phyloP scores from a whole-genome alignment of 345 rosid genomes.

The Trapa incisa region DNA sequence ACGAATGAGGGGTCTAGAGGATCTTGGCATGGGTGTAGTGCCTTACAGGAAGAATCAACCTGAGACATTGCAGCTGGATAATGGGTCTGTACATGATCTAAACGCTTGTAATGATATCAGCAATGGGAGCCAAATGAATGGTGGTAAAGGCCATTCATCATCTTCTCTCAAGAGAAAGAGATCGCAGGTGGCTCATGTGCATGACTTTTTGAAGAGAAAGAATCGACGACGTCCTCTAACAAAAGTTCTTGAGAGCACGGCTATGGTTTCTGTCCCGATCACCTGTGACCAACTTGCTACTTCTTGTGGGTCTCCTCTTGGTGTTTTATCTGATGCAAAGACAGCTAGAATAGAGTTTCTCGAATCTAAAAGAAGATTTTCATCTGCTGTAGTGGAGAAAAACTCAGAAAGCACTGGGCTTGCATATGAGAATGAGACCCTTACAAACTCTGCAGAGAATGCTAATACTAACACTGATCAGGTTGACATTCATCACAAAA shows the following conservation, averaged over 20 bases:
- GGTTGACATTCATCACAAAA: conserved; percentile 26
- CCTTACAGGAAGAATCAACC: conserved; percentile 29
- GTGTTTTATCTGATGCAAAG: conserved; percentile 47
- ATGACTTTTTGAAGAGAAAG: conserved; percentile 55
- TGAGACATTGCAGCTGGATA: conserved; percentile 28
- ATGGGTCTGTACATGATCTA: conserved; percentile 23
- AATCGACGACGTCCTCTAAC: conserved; percentile 72
- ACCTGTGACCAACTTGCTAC: conserved; percentile 49
- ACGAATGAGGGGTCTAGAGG: conserved; percentile 98
- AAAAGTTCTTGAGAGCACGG: conserved; percentile 85
- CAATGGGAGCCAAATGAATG: conserved; percentile 42
- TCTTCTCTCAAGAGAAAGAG: conserved; percentile 42
- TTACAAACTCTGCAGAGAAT: conserved; percentile 32
- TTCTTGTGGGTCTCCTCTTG: conserved; percentile 36
- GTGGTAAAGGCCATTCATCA: conserved; percentile 29
- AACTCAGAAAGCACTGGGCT: conserved; percentile 60
- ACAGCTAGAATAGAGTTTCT: conserved; percentile 37
- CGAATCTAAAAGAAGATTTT: conserved; percentile 44
- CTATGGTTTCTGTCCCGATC: conserved; percentile 54
- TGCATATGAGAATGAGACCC: conserved; percentile 44
- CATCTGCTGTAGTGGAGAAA: conserved; percentile 22
- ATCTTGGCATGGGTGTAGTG: conserved; percentile 57
- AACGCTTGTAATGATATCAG: conserved; percentile 28
- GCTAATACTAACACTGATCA: conserved; percentile 29
- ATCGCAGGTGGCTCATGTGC: conserved; percentile 46